Evolutionary conservation across 768 basidiomycete genomes (phyloP), one percentile per base, ranked within the genome.

Genomic region (Kwoniella botswanensis): DNA sequence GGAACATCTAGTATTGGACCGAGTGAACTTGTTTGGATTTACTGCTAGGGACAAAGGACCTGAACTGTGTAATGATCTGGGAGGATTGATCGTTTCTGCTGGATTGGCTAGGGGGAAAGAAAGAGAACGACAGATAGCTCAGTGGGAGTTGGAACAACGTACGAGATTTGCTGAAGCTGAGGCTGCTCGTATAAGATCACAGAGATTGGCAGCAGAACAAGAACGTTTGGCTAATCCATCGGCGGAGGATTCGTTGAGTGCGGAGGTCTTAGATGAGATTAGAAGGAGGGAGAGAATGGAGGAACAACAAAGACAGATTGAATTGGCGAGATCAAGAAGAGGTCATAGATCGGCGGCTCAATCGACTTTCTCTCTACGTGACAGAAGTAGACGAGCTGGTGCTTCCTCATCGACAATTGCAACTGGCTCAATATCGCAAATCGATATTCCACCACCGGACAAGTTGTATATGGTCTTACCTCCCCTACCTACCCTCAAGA

Each of bases 1-100:
- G 13, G 84, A 86, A 69, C 88, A 92, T 76, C 84, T 97, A 53
- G 85, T 94, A 22, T 78, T 93, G 21, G 93, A 96, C 75, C 86
- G 85, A 5, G 92, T 91, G 76, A 82, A 86, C 2, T 77, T 89
- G 12, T 84, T 90, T 61, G 86, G 88, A 5, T 87, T 84, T 61
- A 74, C 85, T 2, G 88, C 88, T 2, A 78, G 80, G 21, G 85
- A 86, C 18, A 85, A 85, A n/a, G 86, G 87, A 17, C 85, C 85
- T 17, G 87, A 87, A 42, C 86, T 90, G 70, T 92, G 91, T 88
- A 82, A 82, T 7, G 86, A 86, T 4, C 75, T 94, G 2, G 92
- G 91, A 0, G 87, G 87, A 71, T 76, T 86, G 0, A 88, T 89
- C 74, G 91, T 90, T 0, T 83, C 90, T 10, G 86, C 87, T 1